Conservation (phyloP, 2,329 filamentous ascomycete species). For the Alternaria alternata region DNA sequence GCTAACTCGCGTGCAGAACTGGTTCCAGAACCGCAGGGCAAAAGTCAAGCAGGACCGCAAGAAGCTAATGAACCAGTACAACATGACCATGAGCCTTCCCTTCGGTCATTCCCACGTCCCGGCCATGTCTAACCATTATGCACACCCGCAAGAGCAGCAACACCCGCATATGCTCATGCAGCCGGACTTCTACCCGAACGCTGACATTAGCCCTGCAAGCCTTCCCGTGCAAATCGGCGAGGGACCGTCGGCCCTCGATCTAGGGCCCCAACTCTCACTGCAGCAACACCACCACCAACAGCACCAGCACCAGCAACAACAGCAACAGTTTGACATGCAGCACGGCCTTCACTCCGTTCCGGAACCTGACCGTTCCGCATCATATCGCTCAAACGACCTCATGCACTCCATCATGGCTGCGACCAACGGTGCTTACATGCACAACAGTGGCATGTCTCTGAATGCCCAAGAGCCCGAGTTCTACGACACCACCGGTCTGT, state of each 20-base stretch:
- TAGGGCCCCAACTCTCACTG: conserved; percentile 41
- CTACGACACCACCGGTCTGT: conserved; percentile 33
- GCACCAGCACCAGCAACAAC: conserved; percentile 24
- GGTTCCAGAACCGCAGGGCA: conserved; percentile 63
- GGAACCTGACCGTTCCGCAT: conserved; percentile 38
- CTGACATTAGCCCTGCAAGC: conserved; percentile 48
- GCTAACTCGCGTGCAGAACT: conserved; percentile 56
- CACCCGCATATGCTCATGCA: conserved; percentile 38
- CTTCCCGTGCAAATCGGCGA: conserved; percentile 45
- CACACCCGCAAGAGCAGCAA: conserved; percentile 30
- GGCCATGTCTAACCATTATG: conserved; percentile 31
- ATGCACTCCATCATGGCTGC: conserved; percentile 51
- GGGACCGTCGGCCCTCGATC: conserved; percentile 41
- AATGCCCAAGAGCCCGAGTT: conserved; percentile 36
- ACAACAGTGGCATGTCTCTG: conserved; percentile 34
- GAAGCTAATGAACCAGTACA: conserved; percentile 53
- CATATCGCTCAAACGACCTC: conserved; percentile 43
- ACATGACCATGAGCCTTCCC: conserved; percentile 46
- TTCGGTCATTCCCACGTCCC: conserved; percentile 36
- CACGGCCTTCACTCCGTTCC: conserved; percentile 45
- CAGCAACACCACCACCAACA: conserved; percentile 41
- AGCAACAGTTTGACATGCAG: conserved; percentile 47
- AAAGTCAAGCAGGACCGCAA: conserved; percentile 63
- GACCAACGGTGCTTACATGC: conserved; percentile 46
- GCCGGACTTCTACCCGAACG: conserved; percentile 39